Evolutionary conservation across 179 eudicot genomes (phyloP).

Genomic region (Nepenthes alata): DNA sequence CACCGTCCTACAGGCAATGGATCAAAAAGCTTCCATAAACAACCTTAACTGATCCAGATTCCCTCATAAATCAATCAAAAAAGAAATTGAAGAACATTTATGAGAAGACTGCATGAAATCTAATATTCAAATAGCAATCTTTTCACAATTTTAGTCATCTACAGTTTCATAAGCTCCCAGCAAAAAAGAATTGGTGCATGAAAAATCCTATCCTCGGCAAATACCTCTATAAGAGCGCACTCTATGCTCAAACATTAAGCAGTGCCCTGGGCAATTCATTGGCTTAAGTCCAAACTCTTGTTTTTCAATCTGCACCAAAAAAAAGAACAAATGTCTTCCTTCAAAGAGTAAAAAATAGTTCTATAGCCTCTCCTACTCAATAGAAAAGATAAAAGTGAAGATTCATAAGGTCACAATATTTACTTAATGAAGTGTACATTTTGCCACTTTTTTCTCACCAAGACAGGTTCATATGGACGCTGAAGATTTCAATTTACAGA

Average conservation of each 20-base stretch:
- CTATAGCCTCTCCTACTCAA: not conserved
- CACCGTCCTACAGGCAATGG: too few species aligned
- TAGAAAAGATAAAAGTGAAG: not conserved
- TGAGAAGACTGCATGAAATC: not conserved
- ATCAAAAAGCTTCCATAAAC: too few species aligned
- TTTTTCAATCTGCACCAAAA: constrained; percentile 58
- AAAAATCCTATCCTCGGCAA: not conserved
- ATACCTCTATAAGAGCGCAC: constrained; percentile 96
- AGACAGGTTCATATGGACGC: too few species aligned
- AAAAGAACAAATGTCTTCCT: not conserved
- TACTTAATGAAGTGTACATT: not conserved
- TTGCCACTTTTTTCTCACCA: too few species aligned
- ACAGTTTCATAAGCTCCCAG: too few species aligned
- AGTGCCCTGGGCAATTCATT: constrained; percentile 98
- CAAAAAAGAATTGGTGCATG: not conserved
- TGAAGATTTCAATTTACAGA: too few species aligned
- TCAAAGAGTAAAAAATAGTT: not conserved
- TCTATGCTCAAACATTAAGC: constrained; percentile 83
- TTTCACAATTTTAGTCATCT: not conserved
- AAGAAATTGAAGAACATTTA: not conserved
- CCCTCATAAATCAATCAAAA: too few species aligned
- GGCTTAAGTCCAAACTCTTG: constrained; percentile 97
- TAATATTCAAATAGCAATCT: not conserved
- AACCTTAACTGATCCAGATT: too few species aligned
- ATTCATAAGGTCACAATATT: not conserved